Evolutionary conservation across 257 asterid genomes (phyloP).

Genomic region (Cynanchum wilfordii): DNA sequence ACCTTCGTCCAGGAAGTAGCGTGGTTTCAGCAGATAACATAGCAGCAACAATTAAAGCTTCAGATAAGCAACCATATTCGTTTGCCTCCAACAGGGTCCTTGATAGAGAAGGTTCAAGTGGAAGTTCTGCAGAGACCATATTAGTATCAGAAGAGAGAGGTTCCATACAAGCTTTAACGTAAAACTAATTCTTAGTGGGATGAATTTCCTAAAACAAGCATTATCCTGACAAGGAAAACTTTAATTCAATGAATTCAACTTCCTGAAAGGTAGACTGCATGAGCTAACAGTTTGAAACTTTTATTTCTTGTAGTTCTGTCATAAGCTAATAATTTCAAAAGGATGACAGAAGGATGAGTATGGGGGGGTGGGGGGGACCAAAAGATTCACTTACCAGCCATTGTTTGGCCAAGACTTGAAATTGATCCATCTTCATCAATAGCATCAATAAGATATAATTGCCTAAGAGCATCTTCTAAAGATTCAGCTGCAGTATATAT

Average conservation of each 20-base stretch:
- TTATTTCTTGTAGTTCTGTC: background rate
- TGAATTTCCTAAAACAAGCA: background rate
- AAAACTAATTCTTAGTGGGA: background rate
- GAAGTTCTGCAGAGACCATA: slow-evolving; percentile 67
- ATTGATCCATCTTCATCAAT: slow-evolving; percentile 79
- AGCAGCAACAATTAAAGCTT: slow-evolving; percentile 86
- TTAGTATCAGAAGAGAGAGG: background rate
- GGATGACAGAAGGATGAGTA: background rate
- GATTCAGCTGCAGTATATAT: slow-evolving; percentile 62
- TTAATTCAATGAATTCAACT: background rate
- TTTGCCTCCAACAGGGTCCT: slow-evolving; percentile 94
- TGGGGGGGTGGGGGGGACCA: too few species aligned
- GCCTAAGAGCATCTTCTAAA: slow-evolving; percentile 90
- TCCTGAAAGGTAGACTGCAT: background rate
- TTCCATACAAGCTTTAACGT: background rate
- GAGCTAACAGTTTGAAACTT: background rate
- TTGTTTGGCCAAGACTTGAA: slow-evolving; percentile 72
- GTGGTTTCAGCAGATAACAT: slow-evolving; percentile 94
- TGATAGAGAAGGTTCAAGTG: slow-evolving; percentile 92
- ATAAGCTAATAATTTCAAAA: background rate
- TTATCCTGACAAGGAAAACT: background rate
- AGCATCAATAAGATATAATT: slow-evolving; percentile 82
- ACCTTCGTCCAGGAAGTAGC: slow-evolving; percentile 72
- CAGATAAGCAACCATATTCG: slow-evolving; percentile 71
- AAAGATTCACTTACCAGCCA: slow-evolving; percentile 58